phyloP scores from a whole-genome alignment of 345 rosid species.

The Erucastrum elatum region DNA sequence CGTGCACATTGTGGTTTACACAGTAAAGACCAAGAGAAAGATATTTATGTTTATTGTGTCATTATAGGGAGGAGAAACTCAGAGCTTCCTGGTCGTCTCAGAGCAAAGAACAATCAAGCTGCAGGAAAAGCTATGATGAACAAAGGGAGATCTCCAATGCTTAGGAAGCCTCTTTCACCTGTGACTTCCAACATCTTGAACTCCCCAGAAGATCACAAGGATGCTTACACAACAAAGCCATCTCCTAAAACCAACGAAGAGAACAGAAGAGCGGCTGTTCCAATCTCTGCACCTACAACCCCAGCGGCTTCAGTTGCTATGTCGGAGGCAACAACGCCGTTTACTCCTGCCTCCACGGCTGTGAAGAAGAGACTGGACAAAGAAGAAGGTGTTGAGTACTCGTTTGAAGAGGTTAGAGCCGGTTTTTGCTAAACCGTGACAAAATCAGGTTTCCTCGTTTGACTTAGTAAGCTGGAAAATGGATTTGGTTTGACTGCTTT shows the following conservation, averaged over 20 bases:
- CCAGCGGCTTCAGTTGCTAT: conserved; percentile 59
- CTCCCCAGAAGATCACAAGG: conserved; percentile 45
- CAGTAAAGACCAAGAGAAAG: background rate
- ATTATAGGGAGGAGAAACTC: conserved; percentile 58
- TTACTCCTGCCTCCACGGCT: conserved; percentile 42
- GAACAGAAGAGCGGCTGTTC: conserved; percentile 32
- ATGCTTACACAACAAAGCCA: conserved; percentile 25
- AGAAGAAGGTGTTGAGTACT: conserved; percentile 30
- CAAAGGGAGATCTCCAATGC: conserved; percentile 35
- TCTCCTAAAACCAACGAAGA: conserved; percentile 40
- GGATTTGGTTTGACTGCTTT: conserved; percentile 11
- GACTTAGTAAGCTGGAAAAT: background rate
- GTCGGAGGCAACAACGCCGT: conserved; percentile 59
- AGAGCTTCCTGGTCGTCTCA: conserved; percentile 49
- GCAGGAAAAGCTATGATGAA: conserved; percentile 34
- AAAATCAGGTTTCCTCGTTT: background rate
- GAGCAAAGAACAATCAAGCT: conserved; percentile 38
- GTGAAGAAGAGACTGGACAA: conserved; percentile 29
- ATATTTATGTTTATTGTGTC: conserved; percentile 1
- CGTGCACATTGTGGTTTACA: background rate
- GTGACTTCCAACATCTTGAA: conserved; percentile 55
- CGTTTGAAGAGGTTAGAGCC: conserved; percentile 39
- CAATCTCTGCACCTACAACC: conserved; percentile 47
- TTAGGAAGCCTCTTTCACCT: conserved; percentile 65
- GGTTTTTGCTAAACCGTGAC: conserved; percentile 31